phyloP scores from a whole-genome alignment of 352 stramenopile genomes.

The Phytopythium sindhum region DNA sequence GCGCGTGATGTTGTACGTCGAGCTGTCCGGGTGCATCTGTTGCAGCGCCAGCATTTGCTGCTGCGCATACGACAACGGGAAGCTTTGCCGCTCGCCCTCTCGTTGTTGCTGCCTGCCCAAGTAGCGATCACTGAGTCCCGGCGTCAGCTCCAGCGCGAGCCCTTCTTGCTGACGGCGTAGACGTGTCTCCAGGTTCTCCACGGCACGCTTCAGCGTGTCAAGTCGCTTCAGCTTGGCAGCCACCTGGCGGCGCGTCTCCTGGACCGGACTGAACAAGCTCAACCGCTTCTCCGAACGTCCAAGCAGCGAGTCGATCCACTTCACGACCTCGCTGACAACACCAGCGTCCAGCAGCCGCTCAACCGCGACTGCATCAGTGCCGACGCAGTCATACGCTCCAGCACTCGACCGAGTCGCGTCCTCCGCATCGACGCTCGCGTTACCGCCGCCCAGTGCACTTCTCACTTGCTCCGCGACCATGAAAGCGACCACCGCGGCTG shows the following conservation, averaged over 20 bases:
- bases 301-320: neutral
- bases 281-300: neutral
- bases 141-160: neutral
- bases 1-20: slow-evolving; percentile 48
- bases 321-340: neutral
- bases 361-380: neutral
- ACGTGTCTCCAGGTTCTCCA: slow-evolving; percentile 6
- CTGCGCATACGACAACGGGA: slow-evolving; percentile 41
- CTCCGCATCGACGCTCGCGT: too few species aligned
- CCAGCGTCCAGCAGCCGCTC: neutral
- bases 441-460: neutral
- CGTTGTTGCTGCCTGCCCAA: neutral
- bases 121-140: neutral
- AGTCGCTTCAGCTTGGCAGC: slow-evolving; percentile 11
- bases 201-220: slow-evolving; percentile 12
- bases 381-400: neutral
- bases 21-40: slow-evolving; percentile 31
- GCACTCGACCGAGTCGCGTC: neutral
- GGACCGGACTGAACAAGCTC: neutral
- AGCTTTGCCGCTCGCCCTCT: neutral
- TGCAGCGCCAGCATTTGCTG: slow-evolving; percentile 62
- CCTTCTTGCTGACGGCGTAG: neutral
- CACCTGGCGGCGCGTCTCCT: neutral
- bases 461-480: neutral
- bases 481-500: neutral